Evolutionary conservation across 495 filamentous ascomycete genomes (phyloP), one percentile per base, ranked within the genome.

Genomic region (Penicillium coffeae): DNA sequence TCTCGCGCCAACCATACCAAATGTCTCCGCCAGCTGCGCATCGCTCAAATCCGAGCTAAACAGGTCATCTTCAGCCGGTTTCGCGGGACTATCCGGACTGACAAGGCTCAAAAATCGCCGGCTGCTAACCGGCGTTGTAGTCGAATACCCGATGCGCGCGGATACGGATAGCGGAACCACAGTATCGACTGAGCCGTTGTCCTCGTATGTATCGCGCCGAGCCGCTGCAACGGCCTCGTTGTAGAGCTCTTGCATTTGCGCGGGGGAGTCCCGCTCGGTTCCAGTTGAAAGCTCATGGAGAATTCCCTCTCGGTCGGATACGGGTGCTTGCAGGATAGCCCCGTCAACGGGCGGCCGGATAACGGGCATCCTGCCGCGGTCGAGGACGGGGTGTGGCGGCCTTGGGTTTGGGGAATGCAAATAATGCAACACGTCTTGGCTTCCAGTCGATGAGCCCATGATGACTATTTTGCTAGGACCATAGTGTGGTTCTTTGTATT

Each of bases 371-470:
- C 64, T 59, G 7, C 54, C 39, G 0, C 54, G 43, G 32, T 73
- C 70, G 27, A 73, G 66, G 6, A 59, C 47, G 0, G 65, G 65
- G 13, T 64, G 55, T 42, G 48, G 48, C 9, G 41, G 56, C 52
- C 69, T 65, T 1, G 70, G 70, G 21, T 66, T 69, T 6, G 60
- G 60, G 21, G 58, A 56, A 27, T 60, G 63, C 14, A 87, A 65
- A 56, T 91, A 94, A 47, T 87, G 81, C 72, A 96, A 75, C 36
- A 86, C 81, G 58, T 92, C 89, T 71, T 94, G 92, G 47, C 86
- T 87, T 0, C 92, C 92, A 0, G 84, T 88, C 12, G 85, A 90
- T 53, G 94, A 88, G 14, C 92, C 92, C 77, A 97, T 67, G 9
- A 67, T 43, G 7, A 63, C 63, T 9, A 68, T 53, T 35, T 59